Base-by-base conservation (phyloP, 129 eudicot species). In the Lonicera japonica region DNA sequence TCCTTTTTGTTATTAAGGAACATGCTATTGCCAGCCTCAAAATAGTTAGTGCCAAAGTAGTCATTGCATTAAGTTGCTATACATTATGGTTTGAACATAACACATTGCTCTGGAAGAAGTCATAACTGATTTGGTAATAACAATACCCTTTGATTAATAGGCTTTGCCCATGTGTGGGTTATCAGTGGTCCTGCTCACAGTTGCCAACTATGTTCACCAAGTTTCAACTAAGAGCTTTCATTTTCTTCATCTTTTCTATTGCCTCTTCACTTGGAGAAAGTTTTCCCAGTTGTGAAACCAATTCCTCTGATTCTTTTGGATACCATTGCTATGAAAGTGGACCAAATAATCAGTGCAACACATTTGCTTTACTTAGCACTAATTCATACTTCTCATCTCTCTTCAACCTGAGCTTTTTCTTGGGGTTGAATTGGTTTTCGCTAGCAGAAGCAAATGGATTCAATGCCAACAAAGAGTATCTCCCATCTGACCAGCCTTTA, bases 361-460 rank as follows among this genome's bases (percentile, higher is more conserved):
- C 82, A 18, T 81, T 46, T 25, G 82, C 80, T 20, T 21, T 77
- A 18, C 74, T 76, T 7, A 70, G 67, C 9, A 64, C 79, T 5
- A 81, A 73, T 66, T 63, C 82, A 17, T 69, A 58, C 76, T 81
- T 36, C 48, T 73, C 79, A 1, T 81, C 82, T 63, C 66, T 73
- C 0, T 60, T 21, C 59, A 81, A 73, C 70, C 82, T 81, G 48
- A 81, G 82, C 65, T 56, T n/a, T 21, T 81, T 65, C 62, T 66
- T 81, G 54, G 79, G 79, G 36, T 54, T 81, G 21, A 77, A 56
- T 15, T 72, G 48, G 16, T 66, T 36, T 5, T 58, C 40, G 19
- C 62, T 81, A 0, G 75, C 75, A 1, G 71, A 73, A 40, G 75
- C 70, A 21, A 77, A 77, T 70, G 73, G 71, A 11, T 50, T 81